phyloP scores from a whole-genome alignment of 352 stramenopile species.

The Blastocystis sp. region DNA sequence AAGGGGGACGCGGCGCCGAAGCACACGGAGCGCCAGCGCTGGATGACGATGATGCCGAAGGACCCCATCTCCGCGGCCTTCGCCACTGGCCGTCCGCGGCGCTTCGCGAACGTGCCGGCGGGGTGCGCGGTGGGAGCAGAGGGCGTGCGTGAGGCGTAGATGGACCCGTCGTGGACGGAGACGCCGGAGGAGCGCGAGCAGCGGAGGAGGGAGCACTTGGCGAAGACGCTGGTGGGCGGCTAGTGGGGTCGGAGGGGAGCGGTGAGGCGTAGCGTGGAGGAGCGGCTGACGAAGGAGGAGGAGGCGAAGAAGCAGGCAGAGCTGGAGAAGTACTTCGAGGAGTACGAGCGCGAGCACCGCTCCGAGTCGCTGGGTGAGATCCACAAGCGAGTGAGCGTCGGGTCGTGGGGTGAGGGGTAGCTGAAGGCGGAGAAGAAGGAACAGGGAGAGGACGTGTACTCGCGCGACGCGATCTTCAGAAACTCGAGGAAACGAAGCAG shows the following conservation, averaged over 20 bases:
- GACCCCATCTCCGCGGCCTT: constrained; percentile 32
- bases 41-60: constrained; percentile 59
- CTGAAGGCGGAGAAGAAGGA: background rate
- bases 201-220: constrained; percentile 26
- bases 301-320: constrained; percentile 19
- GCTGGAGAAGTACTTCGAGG: constrained; percentile 49
- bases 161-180: constrained; percentile 50
- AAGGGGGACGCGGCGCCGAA: background rate
- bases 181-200: constrained; percentile 31
- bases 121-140: constrained; percentile 13
- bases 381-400: constrained; percentile 6
- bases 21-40: constrained; percentile 26
- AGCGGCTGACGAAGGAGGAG: background rate
- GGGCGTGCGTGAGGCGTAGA: background rate
- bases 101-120: constrained; percentile 26
- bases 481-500: background rate
- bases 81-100: background rate
- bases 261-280: background rate
- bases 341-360: constrained; percentile 13
- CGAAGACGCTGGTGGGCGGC: constrained; percentile 32
- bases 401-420: background rate
- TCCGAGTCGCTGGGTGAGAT: constrained; percentile 39
- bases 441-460: constrained; percentile 1
- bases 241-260: background rate
- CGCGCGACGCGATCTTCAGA: constrained; percentile 23